Conservation (phyloP, 2,329 filamentous ascomycete species). For the Pyrenochaeta sp. region DNA sequence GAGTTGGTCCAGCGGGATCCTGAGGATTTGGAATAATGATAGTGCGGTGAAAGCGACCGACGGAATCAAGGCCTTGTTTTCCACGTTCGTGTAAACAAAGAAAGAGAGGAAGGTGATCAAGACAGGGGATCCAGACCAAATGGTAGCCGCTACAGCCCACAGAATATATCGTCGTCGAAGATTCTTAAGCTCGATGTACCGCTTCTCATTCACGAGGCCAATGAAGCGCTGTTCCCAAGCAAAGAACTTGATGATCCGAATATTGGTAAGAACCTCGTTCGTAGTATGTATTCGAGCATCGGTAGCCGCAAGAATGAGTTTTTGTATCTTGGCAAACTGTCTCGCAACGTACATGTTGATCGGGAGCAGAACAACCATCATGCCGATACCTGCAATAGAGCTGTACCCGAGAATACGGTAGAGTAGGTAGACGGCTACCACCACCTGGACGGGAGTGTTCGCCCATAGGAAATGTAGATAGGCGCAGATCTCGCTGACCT, state of each 20-base stretch:
- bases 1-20: conserved; percentile 92
- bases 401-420: conserved; percentile 92
- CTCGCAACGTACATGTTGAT: conserved; percentile 89
- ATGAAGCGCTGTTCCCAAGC: conserved; percentile 96
- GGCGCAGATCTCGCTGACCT: conserved; percentile 91
- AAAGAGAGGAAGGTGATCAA: conserved; percentile 98
- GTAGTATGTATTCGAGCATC: conserved; percentile 96
- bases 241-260: conserved; percentile 99
- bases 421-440: conserved; percentile 80
- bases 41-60: conserved; percentile 96
- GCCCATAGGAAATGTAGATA: conserved; percentile 98
- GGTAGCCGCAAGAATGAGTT: conserved; percentile 89
- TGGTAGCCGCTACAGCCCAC: conserved; percentile 89
- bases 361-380: conserved; percentile 89
- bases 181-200: conserved; percentile 77
- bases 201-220: conserved; percentile 87
- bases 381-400: conserved; percentile 88
- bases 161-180: conserved; percentile 85
- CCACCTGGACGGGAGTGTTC: conserved; percentile 85
- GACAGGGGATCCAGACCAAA: conserved; percentile 96
- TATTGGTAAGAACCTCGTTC: conserved; percentile 96
- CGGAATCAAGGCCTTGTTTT: conserved; percentile 87
- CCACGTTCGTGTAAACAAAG: conserved; percentile 87
- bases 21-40: conserved; percentile 92
- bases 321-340: conserved; percentile 86